Percentiles rank a stretch among this genome's conserved stretches.
Conservation (phyloP, 257 asterid genomes). For the Ligustrum vulgare region DNA sequence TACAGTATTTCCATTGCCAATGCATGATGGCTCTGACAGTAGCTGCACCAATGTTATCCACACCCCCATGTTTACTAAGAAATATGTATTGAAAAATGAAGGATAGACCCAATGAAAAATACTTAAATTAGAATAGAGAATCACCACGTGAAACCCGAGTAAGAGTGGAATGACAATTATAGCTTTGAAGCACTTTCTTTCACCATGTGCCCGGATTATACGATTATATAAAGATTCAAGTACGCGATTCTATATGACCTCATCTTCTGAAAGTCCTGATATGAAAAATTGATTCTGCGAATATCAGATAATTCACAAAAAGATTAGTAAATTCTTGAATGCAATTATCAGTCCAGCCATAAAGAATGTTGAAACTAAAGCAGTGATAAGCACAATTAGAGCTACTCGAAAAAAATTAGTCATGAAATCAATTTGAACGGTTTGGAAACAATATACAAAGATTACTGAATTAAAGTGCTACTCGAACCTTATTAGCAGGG, state of each 20-base stretch:
- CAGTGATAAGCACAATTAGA: no score
- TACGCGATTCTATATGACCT: conserved; percentile 80
- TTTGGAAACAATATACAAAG: no score
- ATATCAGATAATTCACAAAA: conserved; percentile 11
- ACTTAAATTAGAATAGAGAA: conserved; percentile 19
- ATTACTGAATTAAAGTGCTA: no score
- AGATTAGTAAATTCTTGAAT: conserved; percentile 10
- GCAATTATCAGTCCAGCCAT: no score
- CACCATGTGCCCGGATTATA: conserved; percentile 70
- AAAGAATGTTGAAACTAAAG: no score
- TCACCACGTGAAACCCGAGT: conserved; percentile 81
- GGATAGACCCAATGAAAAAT: conserved; percentile 10
- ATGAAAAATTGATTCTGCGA: conserved; percentile 91
- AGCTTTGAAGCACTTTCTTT: conserved; percentile 68
- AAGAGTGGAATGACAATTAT: conserved; percentile 86
- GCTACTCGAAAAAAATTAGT: no score
- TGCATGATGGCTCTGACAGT: conserved; percentile 96
- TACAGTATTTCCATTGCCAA: conserved; percentile 95
- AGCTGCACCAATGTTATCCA: conserved; percentile 93
- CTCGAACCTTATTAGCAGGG: no score
- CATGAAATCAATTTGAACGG: no score
- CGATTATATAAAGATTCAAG: conserved; percentile 86
- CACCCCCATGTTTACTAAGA: conserved; percentile 72
- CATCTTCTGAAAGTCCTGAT: conserved; percentile 89
- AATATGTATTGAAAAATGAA: conserved; percentile 18